Base-by-base conservation (phyloP, 2,329 filamentous ascomycete genomes). In the Iodosphaeria phyllophila region DNA sequence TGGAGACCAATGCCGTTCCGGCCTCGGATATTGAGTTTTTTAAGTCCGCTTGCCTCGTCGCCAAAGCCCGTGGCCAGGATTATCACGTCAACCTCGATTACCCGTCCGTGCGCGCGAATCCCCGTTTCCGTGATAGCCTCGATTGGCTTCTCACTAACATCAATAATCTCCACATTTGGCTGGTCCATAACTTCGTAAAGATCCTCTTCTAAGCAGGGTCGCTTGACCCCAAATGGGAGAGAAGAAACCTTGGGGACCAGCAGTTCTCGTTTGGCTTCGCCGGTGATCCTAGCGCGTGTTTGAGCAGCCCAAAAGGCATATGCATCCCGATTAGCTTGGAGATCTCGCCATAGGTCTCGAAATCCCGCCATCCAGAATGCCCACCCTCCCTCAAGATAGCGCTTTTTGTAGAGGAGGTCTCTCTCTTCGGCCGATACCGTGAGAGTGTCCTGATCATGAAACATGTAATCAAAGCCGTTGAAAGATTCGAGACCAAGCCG, bases 401-500 rank as follows among this genome's bases (percentile, higher is more conserved):
- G 39, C 4, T 46, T 30, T 29, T 66, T 52, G 28, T 57, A 60
- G 14, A 58, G 44, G 1, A 48, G 48, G 33, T 58, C 49, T 2
- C 60, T 54, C 20, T 63, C 50, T 21, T 59, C 57, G 0, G 50
- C 43, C 0, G 46, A 48, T 24, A 62, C 61, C 26, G 65, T 60
- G 20, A 62, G 61, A 0, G 64, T 67, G 22, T 60, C 56, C 25
- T 56, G 57, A 35, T 69, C 52, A 5, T 47, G 34, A 34, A 54
- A 64, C 33, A 64, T 59, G 33, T 65, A 74, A 4, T 53, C 43
- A 38, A 75, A 70, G 1, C 69, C 67, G 0, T 54, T 58, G 34
- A 69, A 73, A 18, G 42, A 61, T 12, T 42, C 58, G 35, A 58
- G 51, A 3, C 67, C 58, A 16, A 51, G 42, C 14, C 46, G 45